Evolutionary conservation across 2,329 filamentous ascomycete genomes (phyloP).

Genomic region (Hypoxylon sp.): DNA sequence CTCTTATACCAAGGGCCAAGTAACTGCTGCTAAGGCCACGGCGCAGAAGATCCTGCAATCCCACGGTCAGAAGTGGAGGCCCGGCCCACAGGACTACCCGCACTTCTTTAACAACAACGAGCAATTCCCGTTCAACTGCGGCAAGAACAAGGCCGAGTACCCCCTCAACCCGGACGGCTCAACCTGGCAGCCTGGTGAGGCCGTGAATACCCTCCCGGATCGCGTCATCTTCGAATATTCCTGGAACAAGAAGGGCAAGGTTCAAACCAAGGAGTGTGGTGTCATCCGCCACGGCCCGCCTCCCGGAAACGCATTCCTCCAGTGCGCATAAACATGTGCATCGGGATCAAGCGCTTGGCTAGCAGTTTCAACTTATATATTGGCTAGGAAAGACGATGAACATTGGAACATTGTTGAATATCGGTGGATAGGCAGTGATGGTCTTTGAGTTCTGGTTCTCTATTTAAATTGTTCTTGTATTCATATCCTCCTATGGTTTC

Average conservation of each 20-base stretch:
- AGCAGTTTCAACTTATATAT: neutral
- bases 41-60: conserved; percentile 19
- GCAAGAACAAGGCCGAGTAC: conserved; percentile 29
- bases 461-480: neutral
- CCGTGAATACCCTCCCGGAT: conserved; percentile 14
- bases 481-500: neutral
- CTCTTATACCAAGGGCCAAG: conserved; percentile 12
- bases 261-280: conserved; percentile 19
- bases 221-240: conserved; percentile 20
- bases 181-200: conserved; percentile 14
- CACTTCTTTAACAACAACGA: conserved; percentile 31
- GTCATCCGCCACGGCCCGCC: conserved; percentile 25
- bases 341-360: neutral
- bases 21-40: conserved; percentile 10
- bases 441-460: neutral
- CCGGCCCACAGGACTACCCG: conserved; percentile 20
- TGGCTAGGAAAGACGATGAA: neutral
- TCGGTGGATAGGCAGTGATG: neutral
- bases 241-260: conserved; percentile 18
- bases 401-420: neutral
- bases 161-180: conserved; percentile 3
- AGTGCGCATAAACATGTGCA: conserved; percentile 8
- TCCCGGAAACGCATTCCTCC: conserved; percentile 21
- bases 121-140: conserved; percentile 21
- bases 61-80: conserved; percentile 19